Base-by-base conservation (phyloP, 208 protist genomes). In the Leishmania turanica region DNA sequence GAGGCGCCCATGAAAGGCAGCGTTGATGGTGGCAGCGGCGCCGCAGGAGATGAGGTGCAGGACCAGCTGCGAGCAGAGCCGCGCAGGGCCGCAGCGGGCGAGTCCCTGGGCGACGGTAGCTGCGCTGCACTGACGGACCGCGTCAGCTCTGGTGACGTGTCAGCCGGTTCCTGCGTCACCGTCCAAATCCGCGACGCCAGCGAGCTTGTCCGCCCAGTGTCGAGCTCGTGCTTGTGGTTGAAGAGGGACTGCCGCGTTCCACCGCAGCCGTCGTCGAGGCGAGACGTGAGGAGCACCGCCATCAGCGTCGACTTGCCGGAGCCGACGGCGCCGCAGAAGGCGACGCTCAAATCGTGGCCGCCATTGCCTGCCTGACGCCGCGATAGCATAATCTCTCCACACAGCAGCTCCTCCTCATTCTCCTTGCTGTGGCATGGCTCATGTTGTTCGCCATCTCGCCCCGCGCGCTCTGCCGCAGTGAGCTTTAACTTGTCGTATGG, bases 221-320 rank as follows among this genome's bases (percentile, higher is more conserved):
- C 87, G 17, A 99, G 83, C 84, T 99, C 98, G 85, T 99, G 99
- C 74, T 98, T 97, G 95, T 99, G 99, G 77, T 94, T 97, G 84
- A 99, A 99, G 21, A 99, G 86, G 0, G 84, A 78, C 70, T 97
- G 92, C 24, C 96, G 88, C 17, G 87, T 91, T 77, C 88, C 89
- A 17, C 96, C 96, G 66, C 82, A 70, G 62, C 94, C 95, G 80
- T 98, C 89, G 78, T 98, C 96, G 1, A 97, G 88, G 51, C 78
- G 77, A 19, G 87, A 85, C 51, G 82, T 92, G 60, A 97, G 88
- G 4, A 97, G 80, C 42, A 95, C 91, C 47, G 87, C 88, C 81
- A 97, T 93, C 42, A 98, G 82, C 2, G 95, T 98, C 11, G 93
- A 97, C 83, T 98, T 98, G 56, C 96, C 96, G 65, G 90, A 91